Base-by-base conservation (phyloP, 495 filamentous ascomycete species). In the Lophiotrema nucula region DNA sequence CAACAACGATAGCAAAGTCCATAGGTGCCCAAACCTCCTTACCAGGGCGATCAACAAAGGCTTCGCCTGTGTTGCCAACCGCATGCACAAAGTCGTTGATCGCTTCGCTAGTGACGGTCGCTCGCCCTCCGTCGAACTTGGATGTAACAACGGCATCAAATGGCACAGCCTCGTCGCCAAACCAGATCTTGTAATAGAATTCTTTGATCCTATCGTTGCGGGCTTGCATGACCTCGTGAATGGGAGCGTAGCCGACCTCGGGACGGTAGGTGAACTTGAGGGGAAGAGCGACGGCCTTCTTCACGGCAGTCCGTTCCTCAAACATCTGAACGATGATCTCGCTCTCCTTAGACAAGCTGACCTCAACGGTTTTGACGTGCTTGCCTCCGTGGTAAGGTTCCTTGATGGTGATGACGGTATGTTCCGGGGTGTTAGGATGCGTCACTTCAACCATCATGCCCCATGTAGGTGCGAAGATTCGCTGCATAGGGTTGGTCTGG, bases 11-110 rank as follows among this genome's bases (percentile, higher is more conserved):
- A 53, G 93, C 93, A 62, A 97, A 98, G 71, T 98, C 93, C 93
- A 98, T 99, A 37, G 95, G 93, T 19, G 93, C 95, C 64, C 84
- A 92, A 64, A 95, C 88, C 67, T 89, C 87, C 76, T 97, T 97
- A 53, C 91, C 95, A 43, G 92, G 92, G 22, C 92, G 84, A 54
- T 97, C 92, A 41, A 98, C 92, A 58, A 97, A 98, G n/a, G 95
- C 93, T 69, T 97, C 93, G 26, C 93, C 90, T 12, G 90, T 97
- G 73, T 98, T 98, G 41, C 93, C 91, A 56, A 98, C 93, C 39
- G 93, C 95, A 69, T 98, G 92, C 15, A 98, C 91, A 63, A 98
- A 98, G 75, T 98, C 95, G 52, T 92, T 92, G 69, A 98, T 96
- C 48, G 87, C 91, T 62, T 95, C 88, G 42, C 84, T 83, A 12